These are phyloP conservation scores for Mortierella claussenii DNA, from an alignment of 192 early-diverging fungal species.

Conservation along the genomic window DNA sequence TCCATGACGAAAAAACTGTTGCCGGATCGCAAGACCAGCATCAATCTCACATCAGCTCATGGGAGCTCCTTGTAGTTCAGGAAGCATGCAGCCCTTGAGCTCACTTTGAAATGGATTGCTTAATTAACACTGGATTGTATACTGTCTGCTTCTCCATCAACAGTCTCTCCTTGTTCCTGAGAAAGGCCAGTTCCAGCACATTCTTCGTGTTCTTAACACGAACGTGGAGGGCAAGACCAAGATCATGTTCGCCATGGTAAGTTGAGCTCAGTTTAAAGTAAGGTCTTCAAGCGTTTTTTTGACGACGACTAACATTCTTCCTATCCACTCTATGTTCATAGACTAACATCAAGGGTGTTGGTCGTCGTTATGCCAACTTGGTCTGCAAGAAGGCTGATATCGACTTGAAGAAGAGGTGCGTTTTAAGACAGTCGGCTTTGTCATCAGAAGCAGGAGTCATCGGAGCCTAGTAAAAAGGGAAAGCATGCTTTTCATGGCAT, in stretches of 20 bases:
- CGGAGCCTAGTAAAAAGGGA: too few relatives aligned
- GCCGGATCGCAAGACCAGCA: too few relatives aligned
- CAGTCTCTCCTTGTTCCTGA: conserved; percentile 91
- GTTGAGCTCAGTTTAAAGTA: background rate
- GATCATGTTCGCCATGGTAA: conserved; percentile 90
- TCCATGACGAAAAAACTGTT: too few relatives aligned
- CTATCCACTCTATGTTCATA: background rate
- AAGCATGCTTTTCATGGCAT: too few relatives aligned
- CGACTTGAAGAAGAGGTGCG: conserved; percentile 93
- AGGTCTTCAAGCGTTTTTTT: too few relatives aligned
- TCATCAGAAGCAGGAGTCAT: background rate
- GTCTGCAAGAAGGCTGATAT: conserved; percentile 99
- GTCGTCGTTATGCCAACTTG: conserved; percentile 98
- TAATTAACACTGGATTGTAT: conserved; percentile 39
- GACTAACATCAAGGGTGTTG: conserved; percentile 97
- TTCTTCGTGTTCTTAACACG: conserved; percentile 99
- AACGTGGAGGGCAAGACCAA: conserved; percentile 97
- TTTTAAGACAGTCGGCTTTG: background rate
- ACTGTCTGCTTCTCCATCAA: conserved; percentile 9
- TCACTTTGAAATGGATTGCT: background rate
- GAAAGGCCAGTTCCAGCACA: conserved; percentile 96
- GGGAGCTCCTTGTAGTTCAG: too few relatives aligned
- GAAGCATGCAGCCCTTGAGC: too few relatives aligned
- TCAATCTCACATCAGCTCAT: too few relatives aligned
- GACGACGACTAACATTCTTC: background rate